Evolutionary conservation across 495 filamentous ascomycete species (phyloP), one percentile per base, ranked within the genome.

Genomic region (Bryoglossum gracile): DNA sequence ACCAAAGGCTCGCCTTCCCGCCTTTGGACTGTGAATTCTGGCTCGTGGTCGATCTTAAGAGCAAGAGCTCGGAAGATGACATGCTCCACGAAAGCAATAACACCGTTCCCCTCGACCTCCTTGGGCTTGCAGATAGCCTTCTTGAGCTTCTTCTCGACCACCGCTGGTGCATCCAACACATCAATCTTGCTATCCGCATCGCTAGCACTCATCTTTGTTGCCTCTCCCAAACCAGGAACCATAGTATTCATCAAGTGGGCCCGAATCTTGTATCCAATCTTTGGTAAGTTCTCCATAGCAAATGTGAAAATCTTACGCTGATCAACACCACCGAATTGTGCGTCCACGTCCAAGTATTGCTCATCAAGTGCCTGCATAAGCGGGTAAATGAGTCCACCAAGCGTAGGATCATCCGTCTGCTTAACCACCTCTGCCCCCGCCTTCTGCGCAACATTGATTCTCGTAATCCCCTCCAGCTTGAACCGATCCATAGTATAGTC

Each of bases 341-440:
- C 81, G 65, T 98, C 89, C 3, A 89, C 86, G 44, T 80, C 76
- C 3, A 98, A 72, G 68, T 95, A 80, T 67, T 97, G 75, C 66
- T 98, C 92, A 56, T 98, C 91, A 23, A 97, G 71, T 3, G 83
- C 83, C 67, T 98, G 92, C 62, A 98, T 83, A 8, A 89, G 73
- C 0, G 87, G 86, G 65, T 98, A 98, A 37, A 96, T 73, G 11
- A 95, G 73, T 0, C 89, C 89, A 51, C 75, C 78, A 37, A 98
- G 56, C 8, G 84, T 77, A 19, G 85, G 76, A 16, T 75, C 74
- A 17, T 75, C 74, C 10, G 81, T 75, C 68, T 96, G 88, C 72
- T 97, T 98, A 35, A 98, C 89, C 5, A 98, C 76, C 61, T 98
- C 92, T 1, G 86, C 84, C 11, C 92, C 90, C 0, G 89, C 88